Percentiles rank a stretch among this genome's conserved stretches.
Conservation (phyloP, 805 yeast genomes). For the Monosporozyma solicola region DNA sequence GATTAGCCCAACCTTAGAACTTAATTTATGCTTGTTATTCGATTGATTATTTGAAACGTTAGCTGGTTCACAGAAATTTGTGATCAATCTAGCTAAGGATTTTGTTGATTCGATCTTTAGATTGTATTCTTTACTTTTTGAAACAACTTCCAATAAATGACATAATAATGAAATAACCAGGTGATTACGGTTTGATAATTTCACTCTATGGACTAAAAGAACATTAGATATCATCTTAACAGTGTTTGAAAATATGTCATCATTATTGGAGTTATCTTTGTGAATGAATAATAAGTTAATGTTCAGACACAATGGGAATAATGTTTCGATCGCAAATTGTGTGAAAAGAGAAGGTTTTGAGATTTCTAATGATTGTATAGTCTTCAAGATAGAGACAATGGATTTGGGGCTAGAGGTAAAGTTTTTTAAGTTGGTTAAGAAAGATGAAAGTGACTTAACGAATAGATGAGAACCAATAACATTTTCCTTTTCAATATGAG, state of each 20-base stretch:
- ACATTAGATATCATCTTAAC: slow-evolving; percentile 50
- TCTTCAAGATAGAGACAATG: slow-evolving; percentile 15
- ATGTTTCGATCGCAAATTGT: slow-evolving; percentile 57
- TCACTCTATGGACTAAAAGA: slow-evolving; percentile 57
- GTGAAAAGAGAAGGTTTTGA: slow-evolving; percentile 49
- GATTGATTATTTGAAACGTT: slow-evolving; percentile 19
- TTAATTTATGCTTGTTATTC: slow-evolving; percentile 34
- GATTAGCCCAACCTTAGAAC: slow-evolving; percentile 45
- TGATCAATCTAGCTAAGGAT: slow-evolving; percentile 48
- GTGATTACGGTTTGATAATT: slow-evolving; percentile 68
- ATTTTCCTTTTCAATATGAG: slow-evolving; percentile 17
- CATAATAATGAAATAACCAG: slow-evolving; percentile 43
- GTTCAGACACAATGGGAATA: slow-evolving; percentile 31
- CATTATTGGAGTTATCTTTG: slow-evolving; percentile 6
- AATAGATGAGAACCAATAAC: slow-evolving; percentile 18
- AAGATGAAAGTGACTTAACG: slow-evolving; percentile 26
- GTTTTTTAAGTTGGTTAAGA: slow-evolving; percentile 15
- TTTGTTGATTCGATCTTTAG: slow-evolving; percentile 34
- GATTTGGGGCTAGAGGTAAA: slow-evolving; percentile 3
- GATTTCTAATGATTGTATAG: slow-evolving; percentile 37
- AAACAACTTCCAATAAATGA: slow-evolving; percentile 42
- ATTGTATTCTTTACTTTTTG: slow-evolving; percentile 15
- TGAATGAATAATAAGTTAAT: not conserved
- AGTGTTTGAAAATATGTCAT: slow-evolving; percentile 31
- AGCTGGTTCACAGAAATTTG: slow-evolving; percentile 66